Percentiles rank a stretch among this genome's conserved stretches.
Conservation (phyloP, 2,329 filamentous ascomycete genomes). For the Venturia aucupariae region DNA sequence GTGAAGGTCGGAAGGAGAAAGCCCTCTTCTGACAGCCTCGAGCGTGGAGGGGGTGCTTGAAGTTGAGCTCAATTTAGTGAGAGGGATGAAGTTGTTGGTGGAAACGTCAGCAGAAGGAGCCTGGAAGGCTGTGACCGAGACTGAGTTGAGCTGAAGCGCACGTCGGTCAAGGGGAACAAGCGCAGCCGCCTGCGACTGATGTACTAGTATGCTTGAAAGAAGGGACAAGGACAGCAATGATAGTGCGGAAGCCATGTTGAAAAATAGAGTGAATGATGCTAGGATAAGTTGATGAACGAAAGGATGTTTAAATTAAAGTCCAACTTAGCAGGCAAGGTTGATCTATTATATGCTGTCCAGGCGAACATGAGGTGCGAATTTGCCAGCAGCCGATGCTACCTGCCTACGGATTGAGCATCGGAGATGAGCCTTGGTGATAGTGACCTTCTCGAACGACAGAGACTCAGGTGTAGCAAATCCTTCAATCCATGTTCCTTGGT, state of each 20-base stretch:
- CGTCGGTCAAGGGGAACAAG: background rate
- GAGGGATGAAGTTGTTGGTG: constrained; percentile 1
- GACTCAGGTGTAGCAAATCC: background rate
- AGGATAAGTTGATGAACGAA: background rate
- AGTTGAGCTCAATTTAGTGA: background rate
- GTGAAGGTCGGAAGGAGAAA: background rate
- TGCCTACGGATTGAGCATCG: background rate
- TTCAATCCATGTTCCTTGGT: background rate
- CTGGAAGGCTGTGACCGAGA: background rate
- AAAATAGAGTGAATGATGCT: background rate
- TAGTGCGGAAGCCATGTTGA: background rate
- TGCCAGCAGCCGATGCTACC: background rate
- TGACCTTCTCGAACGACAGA: background rate
- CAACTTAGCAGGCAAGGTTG: background rate
- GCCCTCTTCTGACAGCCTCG: background rate
- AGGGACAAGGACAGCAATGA: constrained; percentile 6
- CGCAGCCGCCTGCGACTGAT: background rate
- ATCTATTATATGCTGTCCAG: background rate
- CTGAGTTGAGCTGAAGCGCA: background rate
- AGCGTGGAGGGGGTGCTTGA: background rate
- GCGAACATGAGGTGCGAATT: background rate
- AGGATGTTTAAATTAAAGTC: background rate
- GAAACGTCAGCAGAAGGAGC: background rate
- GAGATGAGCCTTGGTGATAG: background rate
- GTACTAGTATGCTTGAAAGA: background rate